Evolutionary conservation across 2,329 filamentous ascomycete species (phyloP), one percentile per base, ranked within the genome.

Genomic region (Aspergillus proliferans): DNA sequence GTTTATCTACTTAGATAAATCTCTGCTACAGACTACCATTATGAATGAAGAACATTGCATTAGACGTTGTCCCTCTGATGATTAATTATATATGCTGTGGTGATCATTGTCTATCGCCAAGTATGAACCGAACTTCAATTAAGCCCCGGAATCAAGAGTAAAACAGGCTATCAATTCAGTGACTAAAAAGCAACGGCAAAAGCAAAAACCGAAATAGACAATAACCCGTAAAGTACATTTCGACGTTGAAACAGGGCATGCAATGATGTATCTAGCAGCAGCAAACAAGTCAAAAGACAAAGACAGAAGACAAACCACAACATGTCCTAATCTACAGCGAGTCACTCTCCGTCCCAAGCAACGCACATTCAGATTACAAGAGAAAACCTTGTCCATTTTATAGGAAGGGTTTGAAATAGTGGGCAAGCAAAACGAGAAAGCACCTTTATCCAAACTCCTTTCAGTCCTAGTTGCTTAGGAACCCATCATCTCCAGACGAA

Each of bases 211-310:
- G 15, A 36, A 36, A 50, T 10, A 28, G 26, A 46, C 45, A 52
- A 54, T 53, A 52, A 56, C 49, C 53, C 52, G 54, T 58, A 60
- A 58, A 59, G 49, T 57, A 60, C 57, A 12, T 30, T 30, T 30
- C 26, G 26, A 30, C 26, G 26, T 30, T 30, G 26, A 30, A 30
- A 30, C 26, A 30, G 9, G 10, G 10, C 51, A 55, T 56, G 57
- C 58, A 54, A 57, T 36, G 8, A 36, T 57, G 56, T 43, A 50
- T 46, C 43, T 41, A 41, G 8, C 34, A n/a, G n/a, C 14, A 36
- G 14, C 33, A n/a, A n/a, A n/a, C 34, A 36, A n/a, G 6, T 36
- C 14, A 36, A 36, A n/a, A 36, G 34, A 18, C 34, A 36, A 36
- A 36, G 34, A 30, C 14, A 15, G 15, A n/a, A 36, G n/a, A 18